Conservation (phyloP, 306 rosid species). For the Cucumis sativus region DNA sequence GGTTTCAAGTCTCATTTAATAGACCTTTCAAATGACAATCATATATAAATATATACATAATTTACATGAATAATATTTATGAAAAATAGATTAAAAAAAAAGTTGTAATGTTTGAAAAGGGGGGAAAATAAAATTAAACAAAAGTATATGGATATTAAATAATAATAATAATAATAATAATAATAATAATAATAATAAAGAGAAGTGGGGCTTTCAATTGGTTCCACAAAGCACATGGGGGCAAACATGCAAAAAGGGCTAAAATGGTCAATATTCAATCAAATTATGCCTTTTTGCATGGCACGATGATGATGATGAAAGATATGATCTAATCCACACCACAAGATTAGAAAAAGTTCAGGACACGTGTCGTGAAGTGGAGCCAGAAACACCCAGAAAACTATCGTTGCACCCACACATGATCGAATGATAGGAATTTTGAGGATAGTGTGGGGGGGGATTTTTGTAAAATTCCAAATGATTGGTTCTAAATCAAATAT, state of each 20-base stretch:
- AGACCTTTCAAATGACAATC: background rate
- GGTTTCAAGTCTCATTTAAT: background rate
- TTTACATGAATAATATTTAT: background rate
- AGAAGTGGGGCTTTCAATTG: background rate
- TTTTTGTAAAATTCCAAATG: slow-evolving; percentile 9
- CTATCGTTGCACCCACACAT: background rate
- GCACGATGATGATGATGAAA: background rate
- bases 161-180: background rate
- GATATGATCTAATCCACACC: background rate
- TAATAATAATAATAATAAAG: too few relatives aligned
- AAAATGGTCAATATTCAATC: slow-evolving; percentile 22
- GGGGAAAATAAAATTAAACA: background rate
- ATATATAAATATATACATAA: too few relatives aligned
- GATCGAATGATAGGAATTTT: background rate
- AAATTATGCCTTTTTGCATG: slow-evolving; percentile 1
- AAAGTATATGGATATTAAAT: background rate
- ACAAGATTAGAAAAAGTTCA: background rate
- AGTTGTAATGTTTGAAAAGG: too few relatives aligned
- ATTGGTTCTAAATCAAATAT: slow-evolving; percentile 2
- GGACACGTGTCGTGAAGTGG: background rate
- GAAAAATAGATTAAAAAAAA: background rate
- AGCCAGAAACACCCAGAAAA: slow-evolving; percentile 3
- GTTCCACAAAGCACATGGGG: slow-evolving; percentile 37
- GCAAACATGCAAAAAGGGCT: slow-evolving; percentile 26
- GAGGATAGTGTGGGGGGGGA: background rate